These are phyloP conservation scores for Rehmannia glutinosa DNA, from an alignment of 257 asterid genomes.

Conservation along the genomic window DNA sequence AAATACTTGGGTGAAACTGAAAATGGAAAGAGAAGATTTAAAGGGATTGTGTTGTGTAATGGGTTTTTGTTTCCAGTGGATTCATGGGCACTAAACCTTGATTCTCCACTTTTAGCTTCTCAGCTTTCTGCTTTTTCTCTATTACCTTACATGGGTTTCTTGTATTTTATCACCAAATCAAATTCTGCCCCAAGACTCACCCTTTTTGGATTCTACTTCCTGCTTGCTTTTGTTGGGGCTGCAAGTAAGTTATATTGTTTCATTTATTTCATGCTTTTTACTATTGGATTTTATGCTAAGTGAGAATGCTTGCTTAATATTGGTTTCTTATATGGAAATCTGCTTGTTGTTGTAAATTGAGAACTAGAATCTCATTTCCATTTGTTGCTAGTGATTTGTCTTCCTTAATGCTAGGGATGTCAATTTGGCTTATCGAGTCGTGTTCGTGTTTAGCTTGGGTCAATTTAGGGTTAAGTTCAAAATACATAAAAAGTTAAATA, in stretches of 20 bases:
- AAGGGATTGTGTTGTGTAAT: conserved; percentile 24
- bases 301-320: neutral
- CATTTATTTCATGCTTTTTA: neutral
- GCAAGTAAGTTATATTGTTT: conserved; percentile 57
- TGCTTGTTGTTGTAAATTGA: too few species aligned
- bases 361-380: too few species aligned
- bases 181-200: conserved; percentile 86
- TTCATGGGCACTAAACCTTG: conserved; percentile 84
- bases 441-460: too few species aligned
- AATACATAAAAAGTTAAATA: too few species aligned
- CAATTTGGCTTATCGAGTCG: too few species aligned
- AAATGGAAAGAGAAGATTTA: conserved; percentile 11
- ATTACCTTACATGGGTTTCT: conserved; percentile 80
- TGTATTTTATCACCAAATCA: conserved; percentile 84
- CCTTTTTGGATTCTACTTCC: conserved; percentile 93
- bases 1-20: conserved; percentile 21
- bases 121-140: conserved; percentile 87
- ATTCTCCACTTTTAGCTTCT: conserved; percentile 77
- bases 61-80: conserved; percentile 58
- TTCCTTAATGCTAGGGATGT: too few species aligned
- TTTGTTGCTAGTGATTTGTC: too few species aligned
- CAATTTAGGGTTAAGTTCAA: too few species aligned
- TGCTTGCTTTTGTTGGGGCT: conserved; percentile 88
- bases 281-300: neutral
- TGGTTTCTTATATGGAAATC: too few species aligned